Conservation (phyloP, 345 rosid species). For the Aquilaria malaccensis region DNA sequence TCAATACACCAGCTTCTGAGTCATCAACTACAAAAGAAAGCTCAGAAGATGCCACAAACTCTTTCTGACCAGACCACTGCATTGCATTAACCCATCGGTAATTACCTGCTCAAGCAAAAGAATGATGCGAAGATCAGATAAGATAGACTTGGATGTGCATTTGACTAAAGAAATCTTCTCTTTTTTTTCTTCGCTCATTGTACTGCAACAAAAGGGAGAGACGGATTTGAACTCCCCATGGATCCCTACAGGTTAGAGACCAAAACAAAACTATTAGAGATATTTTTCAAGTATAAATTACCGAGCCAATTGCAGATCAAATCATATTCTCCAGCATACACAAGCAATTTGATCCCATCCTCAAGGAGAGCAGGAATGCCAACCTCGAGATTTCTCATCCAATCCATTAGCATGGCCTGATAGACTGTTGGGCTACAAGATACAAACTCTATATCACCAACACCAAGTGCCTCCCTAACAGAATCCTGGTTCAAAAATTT, state of each 20-base stretch:
- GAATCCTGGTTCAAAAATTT: slow-evolving; percentile 61
- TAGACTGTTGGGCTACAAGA: slow-evolving; percentile 86
- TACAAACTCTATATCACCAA: slow-evolving; percentile 76
- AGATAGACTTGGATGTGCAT: neutral
- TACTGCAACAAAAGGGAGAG: too few species aligned
- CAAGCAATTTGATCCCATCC: slow-evolving; percentile 85
- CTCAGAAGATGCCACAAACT: slow-evolving; percentile 56
- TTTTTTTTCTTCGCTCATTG: too few species aligned
- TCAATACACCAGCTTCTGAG: slow-evolving; percentile 69
- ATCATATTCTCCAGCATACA: slow-evolving; percentile 98
- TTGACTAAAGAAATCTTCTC: too few species aligned
- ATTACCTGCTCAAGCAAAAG: slow-evolving; percentile 53
- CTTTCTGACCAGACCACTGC: slow-evolving; percentile 87
- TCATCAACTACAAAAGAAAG: slow-evolving; percentile 68
- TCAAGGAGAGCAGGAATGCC: slow-evolving; percentile 92
- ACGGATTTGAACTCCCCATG: too few species aligned
- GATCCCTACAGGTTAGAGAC: too few species aligned
- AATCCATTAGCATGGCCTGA: slow-evolving; percentile 77
- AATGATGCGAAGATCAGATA: neutral
- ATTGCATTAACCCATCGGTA: slow-evolving; percentile 99
- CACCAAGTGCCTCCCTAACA: slow-evolving; percentile 77
- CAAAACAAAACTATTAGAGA: too few species aligned
- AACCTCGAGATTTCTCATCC: slow-evolving; percentile 94
- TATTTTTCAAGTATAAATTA: slow-evolving; percentile 17
- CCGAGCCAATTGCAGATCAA: slow-evolving; percentile 99